Conservation (phyloP, 495 filamentous ascomycete species). For the Talaromyces borbonicus region DNA sequence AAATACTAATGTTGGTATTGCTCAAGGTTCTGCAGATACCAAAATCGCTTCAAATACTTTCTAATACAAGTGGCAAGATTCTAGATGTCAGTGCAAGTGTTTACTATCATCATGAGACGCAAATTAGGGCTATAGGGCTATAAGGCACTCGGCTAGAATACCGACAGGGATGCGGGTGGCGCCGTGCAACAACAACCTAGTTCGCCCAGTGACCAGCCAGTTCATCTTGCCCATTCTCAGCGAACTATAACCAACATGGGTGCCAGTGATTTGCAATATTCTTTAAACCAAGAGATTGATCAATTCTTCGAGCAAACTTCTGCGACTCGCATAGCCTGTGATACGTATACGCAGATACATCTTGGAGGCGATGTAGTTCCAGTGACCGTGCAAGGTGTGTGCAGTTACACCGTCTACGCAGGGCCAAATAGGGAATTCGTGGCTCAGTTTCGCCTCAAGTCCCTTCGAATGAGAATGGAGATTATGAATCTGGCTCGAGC, state of each 20-base stretch:
- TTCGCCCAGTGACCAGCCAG: too few species aligned
- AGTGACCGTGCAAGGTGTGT: conserved; percentile 28
- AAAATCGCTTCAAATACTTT: too few species aligned
- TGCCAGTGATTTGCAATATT: conserved; percentile 21
- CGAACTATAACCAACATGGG: not conserved
- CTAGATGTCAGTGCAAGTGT: not conserved
- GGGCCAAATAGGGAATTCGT: conserved; percentile 27
- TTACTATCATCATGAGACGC: not conserved
- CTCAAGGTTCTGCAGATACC: not conserved
- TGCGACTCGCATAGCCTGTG: conserved; percentile 24
- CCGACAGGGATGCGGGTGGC: not conserved
- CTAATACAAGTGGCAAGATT: too few species aligned
- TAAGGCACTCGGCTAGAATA: not conserved
- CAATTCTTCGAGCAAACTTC: conserved; percentile 29
- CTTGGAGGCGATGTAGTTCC: conserved; percentile 23
- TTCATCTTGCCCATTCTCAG: too few species aligned
- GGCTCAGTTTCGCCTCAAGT: conserved; percentile 32
- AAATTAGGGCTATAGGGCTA: not conserved
- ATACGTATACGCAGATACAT: conserved; percentile 21
- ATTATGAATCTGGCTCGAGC: conserved; percentile 18
- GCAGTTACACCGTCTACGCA: conserved; percentile 35
- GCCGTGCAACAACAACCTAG: too few species aligned
- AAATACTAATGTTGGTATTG: not conserved
- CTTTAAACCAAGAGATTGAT: conserved; percentile 24
- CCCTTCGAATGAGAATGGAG: conserved; percentile 20